Conservation (phyloP, 2,329 filamentous ascomycete species). For the Cercospora sojina region DNA sequence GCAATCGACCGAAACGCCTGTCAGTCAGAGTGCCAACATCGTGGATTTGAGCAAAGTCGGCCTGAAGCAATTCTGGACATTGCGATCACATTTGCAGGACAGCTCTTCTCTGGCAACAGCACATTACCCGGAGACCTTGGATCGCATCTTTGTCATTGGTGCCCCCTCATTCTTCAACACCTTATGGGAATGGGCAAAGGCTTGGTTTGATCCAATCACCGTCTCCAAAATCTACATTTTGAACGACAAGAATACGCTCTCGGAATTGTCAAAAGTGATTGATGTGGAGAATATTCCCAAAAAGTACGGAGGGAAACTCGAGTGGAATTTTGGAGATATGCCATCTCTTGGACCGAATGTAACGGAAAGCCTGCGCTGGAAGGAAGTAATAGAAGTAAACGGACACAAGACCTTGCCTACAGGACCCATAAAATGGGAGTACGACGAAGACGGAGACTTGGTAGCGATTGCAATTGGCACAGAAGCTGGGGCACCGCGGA, state of each 20-base stretch:
- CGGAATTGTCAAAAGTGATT: conserved; percentile 78
- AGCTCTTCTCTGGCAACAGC: conserved; percentile 84
- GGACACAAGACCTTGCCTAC: conserved; percentile 46
- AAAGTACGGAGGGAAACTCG: conserved; percentile 82
- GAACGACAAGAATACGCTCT: conserved; percentile 66
- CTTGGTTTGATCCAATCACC: conserved; percentile 87
- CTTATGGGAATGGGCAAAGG: conserved; percentile 92
- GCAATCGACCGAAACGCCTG: conserved; percentile 73
- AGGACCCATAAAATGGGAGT: conserved; percentile 49
- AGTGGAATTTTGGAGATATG: conserved; percentile 76
- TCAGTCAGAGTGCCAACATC: conserved; percentile 91
- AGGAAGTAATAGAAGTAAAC: conserved; percentile 30
- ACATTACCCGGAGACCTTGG: conserved; percentile 91
- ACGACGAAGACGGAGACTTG: conserved; percentile 44
- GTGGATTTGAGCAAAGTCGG: conserved; percentile 88
- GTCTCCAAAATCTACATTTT: conserved; percentile 97
- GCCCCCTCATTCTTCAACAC: conserved; percentile 89
- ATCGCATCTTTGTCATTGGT: conserved; percentile 83
- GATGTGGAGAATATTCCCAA: conserved; percentile 80
- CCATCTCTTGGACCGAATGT: conserved; percentile 65
- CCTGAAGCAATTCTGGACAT: conserved; percentile 91
- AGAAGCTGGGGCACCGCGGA: conserved; percentile 44
- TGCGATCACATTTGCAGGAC: conserved; percentile 91
- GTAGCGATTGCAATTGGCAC: conserved; percentile 48
- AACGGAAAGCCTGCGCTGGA: conserved; percentile 45